Percentiles rank a stretch among this genome's conserved stretches.
phyloP scores from a whole-genome alignment of 2,329 filamentous ascomycete species.

The Myriosclerotinia scirpicola region DNA sequence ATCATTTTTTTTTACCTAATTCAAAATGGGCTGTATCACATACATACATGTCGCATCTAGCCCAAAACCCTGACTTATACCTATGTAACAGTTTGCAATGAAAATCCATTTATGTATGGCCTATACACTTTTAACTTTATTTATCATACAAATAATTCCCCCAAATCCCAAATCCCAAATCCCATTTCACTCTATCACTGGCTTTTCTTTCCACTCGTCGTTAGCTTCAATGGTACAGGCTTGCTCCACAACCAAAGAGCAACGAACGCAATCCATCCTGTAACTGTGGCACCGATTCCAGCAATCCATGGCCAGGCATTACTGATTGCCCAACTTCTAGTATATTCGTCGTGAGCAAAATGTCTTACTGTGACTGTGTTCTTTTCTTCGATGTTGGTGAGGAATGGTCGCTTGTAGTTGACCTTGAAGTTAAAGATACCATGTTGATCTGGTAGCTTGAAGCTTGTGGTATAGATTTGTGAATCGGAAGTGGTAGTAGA shows the following conservation, averaged over 20 bases:
- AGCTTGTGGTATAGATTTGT: slow-evolving; percentile 71
- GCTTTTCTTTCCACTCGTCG: slow-evolving; percentile 44
- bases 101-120: slow-evolving; percentile 26
- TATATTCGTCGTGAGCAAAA: slow-evolving; percentile 97
- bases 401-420: slow-evolving; percentile 94
- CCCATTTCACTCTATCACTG: slow-evolving; percentile 37
- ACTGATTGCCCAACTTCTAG: slow-evolving; percentile 83
- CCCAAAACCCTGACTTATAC: no score
- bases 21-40: no score
- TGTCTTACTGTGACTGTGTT: slow-evolving; percentile 91
- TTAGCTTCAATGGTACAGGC: slow-evolving; percentile 46
- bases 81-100: not conserved
- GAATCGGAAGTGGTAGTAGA: slow-evolving; percentile 60
- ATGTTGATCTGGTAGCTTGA: slow-evolving; percentile 91
- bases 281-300: slow-evolving; percentile 80
- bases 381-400: slow-evolving; percentile 90
- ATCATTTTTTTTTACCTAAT: no score
- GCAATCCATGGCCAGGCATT: slow-evolving; percentile 94
- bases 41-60: not conserved
- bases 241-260: slow-evolving; percentile 82
- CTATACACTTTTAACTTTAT: slow-evolving; percentile 36
- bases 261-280: slow-evolving; percentile 82
- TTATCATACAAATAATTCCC: slow-evolving; percentile 35
- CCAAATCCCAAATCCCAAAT: not conserved
- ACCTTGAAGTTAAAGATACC: slow-evolving; percentile 98